A percentile compares a stretch with the other conserved stretches of the same genome.
phyloP scores from a whole-genome alignment of 176 grass and related monocot species.

The Aegilops tauschii region DNA sequence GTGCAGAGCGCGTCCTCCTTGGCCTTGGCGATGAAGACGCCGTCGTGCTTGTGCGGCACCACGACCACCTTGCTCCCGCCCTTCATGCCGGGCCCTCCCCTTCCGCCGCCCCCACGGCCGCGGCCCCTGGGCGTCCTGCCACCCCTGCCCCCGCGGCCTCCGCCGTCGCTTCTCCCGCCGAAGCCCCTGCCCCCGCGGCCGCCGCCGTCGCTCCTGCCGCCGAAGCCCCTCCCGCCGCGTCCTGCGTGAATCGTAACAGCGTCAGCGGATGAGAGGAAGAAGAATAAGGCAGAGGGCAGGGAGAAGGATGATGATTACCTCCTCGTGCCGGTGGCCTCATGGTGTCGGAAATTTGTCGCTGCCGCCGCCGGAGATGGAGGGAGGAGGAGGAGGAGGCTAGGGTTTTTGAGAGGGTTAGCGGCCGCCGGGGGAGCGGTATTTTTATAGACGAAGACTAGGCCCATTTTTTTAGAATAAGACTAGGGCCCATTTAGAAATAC shows the following conservation, averaged over 20 bases:
- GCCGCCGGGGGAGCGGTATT: neutral
- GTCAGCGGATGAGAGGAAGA: neutral
- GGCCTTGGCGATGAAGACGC: slow-evolving; percentile 76
- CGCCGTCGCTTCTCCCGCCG: slow-evolving; percentile 1
- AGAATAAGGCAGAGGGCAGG: neutral
- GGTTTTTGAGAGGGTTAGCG: slow-evolving; percentile 30
- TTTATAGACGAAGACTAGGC: slow-evolving; percentile 26
- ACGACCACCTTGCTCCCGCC: slow-evolving; percentile 85
- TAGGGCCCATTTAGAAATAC: neutral
- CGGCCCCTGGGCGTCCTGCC: neutral
- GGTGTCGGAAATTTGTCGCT: neutral
- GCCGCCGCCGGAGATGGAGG: slow-evolving; percentile 11
- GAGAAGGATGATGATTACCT: neutral
- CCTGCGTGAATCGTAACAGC: neutral
- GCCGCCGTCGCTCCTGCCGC: slow-evolving; percentile 28
- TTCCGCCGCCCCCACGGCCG: neutral
- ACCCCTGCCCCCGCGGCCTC: slow-evolving; percentile 11
- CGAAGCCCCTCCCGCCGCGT: slow-evolving; percentile 36
- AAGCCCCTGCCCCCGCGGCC: slow-evolving; percentile 18
- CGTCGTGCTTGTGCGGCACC: slow-evolving; percentile 68
- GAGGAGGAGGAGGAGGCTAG: slow-evolving; percentile 5
- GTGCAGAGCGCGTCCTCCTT: slow-evolving; percentile 98
- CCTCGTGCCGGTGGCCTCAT: slow-evolving; percentile 56
- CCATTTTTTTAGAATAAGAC: neutral
- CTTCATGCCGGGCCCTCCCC: slow-evolving; percentile 51